Base-by-base conservation (phyloP, 176 grass and related monocot genomes). In the Dactylis glomerata region DNA sequence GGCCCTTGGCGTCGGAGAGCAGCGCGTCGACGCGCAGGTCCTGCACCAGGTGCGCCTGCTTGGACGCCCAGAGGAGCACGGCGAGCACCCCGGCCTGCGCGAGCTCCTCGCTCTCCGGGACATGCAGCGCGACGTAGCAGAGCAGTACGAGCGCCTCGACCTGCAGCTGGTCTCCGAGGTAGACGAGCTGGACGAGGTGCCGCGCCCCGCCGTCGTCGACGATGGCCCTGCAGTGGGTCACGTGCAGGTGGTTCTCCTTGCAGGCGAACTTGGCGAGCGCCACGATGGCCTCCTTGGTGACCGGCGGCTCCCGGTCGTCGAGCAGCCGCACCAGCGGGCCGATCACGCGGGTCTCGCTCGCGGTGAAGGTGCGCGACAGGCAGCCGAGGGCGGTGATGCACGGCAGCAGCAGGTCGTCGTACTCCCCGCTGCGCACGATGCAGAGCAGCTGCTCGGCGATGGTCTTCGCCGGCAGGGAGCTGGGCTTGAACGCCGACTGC, bases 261-360 rank as follows among this genome's bases (percentile, higher is more conserved):
- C 88, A 97, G 5, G 87, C 92, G 74, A 97, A 97, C 84, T 97
- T 97, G 75, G 91, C 93, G 78, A 97, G 92, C 78, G 95, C 91
- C 22, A 92, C 75, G 42, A 97, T 83, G 73, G 95, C 89, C 81
- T 95, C 92, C 81, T 79, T 93, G 56, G 64, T 52, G 50, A 97
- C 82, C 13, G 74, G 56, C 2, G 42, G 38, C 33, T 97, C 95
- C 59, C 80, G 93, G 16, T 95, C 92, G 63, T 97, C 95, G 19
- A 97, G 92, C 46, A 97, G 88, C 75, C 81, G 59, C 41, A 97
- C 95, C 13, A 97, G 89, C 34, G 95, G 95, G 51, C 84, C 86
- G 55, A 97, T 78, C 56, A 97, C 88, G 68, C 92, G 86, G 8
- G 92, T 95, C 88, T 97, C 94, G 36, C 92, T 97, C 12, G 92